A percentile compares a stretch with the other conserved stretches of the same genome.
Conservation (phyloP, 805 yeast genomes). For the Diddensiella santjacobensis region DNA sequence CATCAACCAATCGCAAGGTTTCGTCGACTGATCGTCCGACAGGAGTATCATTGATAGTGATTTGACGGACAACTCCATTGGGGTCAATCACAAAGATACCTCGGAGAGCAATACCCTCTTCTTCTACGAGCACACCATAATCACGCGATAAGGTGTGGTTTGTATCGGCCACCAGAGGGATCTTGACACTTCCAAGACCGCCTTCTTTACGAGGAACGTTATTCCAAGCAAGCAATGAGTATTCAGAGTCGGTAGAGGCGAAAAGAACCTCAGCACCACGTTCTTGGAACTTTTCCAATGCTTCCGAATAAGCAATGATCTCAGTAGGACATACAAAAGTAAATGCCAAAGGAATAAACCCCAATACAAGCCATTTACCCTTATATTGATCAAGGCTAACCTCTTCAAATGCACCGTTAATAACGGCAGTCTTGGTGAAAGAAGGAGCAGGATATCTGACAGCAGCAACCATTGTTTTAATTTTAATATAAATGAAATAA, state of each 20-base stretch:
- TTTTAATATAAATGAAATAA: neutral
- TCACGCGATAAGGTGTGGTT: slow-evolving; percentile 92
- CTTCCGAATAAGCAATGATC: slow-evolving; percentile 97
- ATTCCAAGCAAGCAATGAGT: slow-evolving; percentile 97
- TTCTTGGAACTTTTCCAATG: slow-evolving; percentile 81
- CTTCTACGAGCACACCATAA: slow-evolving; percentile 97
- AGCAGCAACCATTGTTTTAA: slow-evolving; percentile 68
- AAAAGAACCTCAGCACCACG: slow-evolving; percentile 86
- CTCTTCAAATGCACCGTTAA: slow-evolving; percentile 95
- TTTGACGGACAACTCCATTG: slow-evolving; percentile 89
- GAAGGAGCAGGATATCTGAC: slow-evolving; percentile 96
- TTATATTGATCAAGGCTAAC: slow-evolving; percentile 89
- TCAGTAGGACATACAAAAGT: slow-evolving; percentile 99
- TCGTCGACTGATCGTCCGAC: slow-evolving; percentile 99
- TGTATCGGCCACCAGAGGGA: slow-evolving; percentile 94
- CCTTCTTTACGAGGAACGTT: slow-evolving; percentile 94
- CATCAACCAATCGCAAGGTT: slow-evolving; percentile 95
- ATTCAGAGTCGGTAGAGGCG: slow-evolving; percentile 98
- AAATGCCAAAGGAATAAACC: slow-evolving; percentile 98
- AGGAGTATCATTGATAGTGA: slow-evolving; percentile 97
- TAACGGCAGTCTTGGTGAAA: slow-evolving; percentile 95
- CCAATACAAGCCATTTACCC: slow-evolving; percentile 97
- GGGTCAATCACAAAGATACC: slow-evolving; percentile 98
- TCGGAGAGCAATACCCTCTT: slow-evolving; percentile 95
- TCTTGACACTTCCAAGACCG: slow-evolving; percentile 93